Evolutionary conservation across 192 early-diverging fungal genomes (phyloP).

Genomic region (Backusella psychrophila): DNA sequence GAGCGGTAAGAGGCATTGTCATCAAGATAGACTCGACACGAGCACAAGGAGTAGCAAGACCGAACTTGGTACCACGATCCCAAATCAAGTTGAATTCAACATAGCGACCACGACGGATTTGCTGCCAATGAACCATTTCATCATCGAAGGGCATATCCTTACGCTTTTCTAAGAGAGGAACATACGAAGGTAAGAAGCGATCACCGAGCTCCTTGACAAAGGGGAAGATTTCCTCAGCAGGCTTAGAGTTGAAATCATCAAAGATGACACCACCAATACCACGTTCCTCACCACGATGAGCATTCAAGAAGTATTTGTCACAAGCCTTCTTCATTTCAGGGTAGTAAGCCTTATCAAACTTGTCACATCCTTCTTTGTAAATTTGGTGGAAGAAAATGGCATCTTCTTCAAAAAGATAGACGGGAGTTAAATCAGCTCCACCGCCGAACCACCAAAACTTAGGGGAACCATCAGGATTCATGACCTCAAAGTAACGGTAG

Average conservation of each 20-base stretch:
- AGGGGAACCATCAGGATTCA: constrained; percentile 52
- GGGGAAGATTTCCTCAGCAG: constrained; percentile 70
- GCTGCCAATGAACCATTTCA: constrained; percentile 87
- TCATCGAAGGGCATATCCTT: constrained; percentile 72
- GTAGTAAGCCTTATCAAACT: constrained; percentile 81
- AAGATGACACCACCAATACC: constrained; percentile 98
- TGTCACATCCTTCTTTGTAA: constrained; percentile 89
- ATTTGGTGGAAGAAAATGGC: constrained; percentile 88
- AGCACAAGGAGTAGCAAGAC: constrained; percentile 91
- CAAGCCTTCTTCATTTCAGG: constrained; percentile 92
- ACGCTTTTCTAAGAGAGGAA: constrained; percentile 79
- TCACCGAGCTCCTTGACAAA: constrained; percentile 80
- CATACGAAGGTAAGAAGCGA: constrained; percentile 78
- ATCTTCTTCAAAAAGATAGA: constrained; percentile 89
- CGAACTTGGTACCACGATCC: constrained; percentile 94
- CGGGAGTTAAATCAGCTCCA: constrained; percentile 91
- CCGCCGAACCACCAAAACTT: constrained; percentile 95
- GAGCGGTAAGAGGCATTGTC: constrained; percentile 88
- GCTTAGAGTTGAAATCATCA: constrained; percentile 81
- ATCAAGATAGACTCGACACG: constrained; percentile 96
- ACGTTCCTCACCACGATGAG: constrained; percentile 86
- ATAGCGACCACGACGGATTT: constrained; percentile 91
- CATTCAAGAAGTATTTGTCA: constrained; percentile 88
- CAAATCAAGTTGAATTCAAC: constrained; percentile 97
- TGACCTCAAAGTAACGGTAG: constrained; percentile 96